phyloP scores from a whole-genome alignment of 2,329 filamentous ascomycete species.

The Ophiostoma sp. region DNA sequence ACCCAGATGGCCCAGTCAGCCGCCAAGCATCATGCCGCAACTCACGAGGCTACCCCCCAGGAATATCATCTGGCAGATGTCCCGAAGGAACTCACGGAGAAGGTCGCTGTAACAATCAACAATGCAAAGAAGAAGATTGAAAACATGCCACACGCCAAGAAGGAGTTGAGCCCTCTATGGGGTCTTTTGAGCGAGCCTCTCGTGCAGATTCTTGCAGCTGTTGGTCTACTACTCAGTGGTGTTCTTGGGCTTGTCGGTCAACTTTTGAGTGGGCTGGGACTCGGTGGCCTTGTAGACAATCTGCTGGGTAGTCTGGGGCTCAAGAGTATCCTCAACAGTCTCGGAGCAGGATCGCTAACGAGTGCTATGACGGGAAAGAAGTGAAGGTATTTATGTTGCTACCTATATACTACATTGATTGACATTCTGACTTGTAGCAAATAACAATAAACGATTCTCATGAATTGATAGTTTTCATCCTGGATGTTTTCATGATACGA shows the following conservation, averaged over 20 bases:
- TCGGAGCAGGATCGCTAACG: neutral
- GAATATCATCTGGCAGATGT: slow-evolving; percentile 79
- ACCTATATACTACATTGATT: too few species aligned
- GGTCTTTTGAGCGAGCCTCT: slow-evolving; percentile 74
- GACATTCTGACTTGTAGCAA: too few species aligned
- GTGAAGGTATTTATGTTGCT: neutral
- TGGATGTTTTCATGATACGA: neutral
- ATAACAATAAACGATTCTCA: too few species aligned
- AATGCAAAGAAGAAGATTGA: slow-evolving; percentile 84
- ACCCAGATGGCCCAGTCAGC: slow-evolving; percentile 80
- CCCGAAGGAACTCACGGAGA: slow-evolving; percentile 79
- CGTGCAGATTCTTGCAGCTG: slow-evolving; percentile 87
- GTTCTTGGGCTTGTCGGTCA: neutral
- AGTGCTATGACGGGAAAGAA: neutral
- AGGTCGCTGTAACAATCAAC: slow-evolving; percentile 77
- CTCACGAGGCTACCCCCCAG: slow-evolving; percentile 71
- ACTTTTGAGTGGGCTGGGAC: neutral
- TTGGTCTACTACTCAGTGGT: slow-evolving; percentile 59
- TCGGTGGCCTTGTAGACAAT: neutral
- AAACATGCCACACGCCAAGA: slow-evolving; percentile 91
- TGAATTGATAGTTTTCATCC: too few species aligned
- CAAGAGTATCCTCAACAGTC: neutral
- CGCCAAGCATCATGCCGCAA: slow-evolving; percentile 73
- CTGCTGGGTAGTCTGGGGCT: neutral
- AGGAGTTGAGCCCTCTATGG: slow-evolving; percentile 90